Evolutionary conservation across 169 alveolate species (phyloP), one percentile per base, ranked within the genome.

Genomic region (Theileria sp.): DNA sequence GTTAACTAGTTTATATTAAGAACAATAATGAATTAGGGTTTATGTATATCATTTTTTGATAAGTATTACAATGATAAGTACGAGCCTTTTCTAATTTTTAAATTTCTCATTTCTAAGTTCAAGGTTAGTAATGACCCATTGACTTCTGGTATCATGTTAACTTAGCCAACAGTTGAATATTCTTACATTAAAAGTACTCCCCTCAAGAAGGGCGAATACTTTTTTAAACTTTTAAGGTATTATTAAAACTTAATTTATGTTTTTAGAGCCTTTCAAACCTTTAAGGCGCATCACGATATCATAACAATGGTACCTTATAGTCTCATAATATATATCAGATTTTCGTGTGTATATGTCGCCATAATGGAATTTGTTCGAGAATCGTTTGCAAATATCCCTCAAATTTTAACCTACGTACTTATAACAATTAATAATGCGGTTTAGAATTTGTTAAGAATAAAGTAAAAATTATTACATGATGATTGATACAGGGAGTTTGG

Each of bases 271-370:
- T n/a, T 71, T 71, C 26, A 71, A 19, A 32, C 21, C 50, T 56
- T 70, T 26, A 82, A 82, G 74, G 86, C 77, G 0, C 26, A 51
- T 30, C 10, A 54, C 66, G 77, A 54, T 15, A 62, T 65, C 25
- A 56, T 82, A 19, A 56, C 88, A 15, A 21, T 82, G 88, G 88
- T 82, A 50, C 25, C 15, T 66, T 28, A 56, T 10, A 10, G 7
- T 15, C 10, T 26, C n/a, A 25, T 34, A 23, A 0, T 17, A 9
- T 75, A 75, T 38, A 3, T 28, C 54, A 82, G 88, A n/a, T 82
- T 28, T 82, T 61, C 26, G 88, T 82, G n/a, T 82, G 86, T 38
- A 74, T 74, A 9, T 82, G 84, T 6, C 26, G 88, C 1, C 28
- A 75, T 44, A 66, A 73, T 68, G 78, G 73, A 17, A 67, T 82